phyloP scores from a whole-genome alignment of 1,139 yeast genomes.

The Wickerhamomyces sp. region DNA sequence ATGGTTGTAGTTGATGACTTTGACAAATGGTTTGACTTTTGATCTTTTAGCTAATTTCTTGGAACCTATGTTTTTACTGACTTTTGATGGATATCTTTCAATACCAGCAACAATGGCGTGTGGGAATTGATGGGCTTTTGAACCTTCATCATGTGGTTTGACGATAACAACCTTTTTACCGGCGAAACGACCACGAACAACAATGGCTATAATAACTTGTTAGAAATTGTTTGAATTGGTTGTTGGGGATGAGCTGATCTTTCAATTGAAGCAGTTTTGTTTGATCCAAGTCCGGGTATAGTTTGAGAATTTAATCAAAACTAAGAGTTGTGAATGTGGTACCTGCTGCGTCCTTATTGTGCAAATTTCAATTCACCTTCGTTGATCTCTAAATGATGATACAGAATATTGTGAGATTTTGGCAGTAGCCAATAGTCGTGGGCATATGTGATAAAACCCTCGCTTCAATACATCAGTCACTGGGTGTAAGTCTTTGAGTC shows the following conservation, averaged over 20 bases:
- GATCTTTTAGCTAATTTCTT: slow-evolving; percentile 97
- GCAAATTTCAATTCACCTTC: too few species aligned
- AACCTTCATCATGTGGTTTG: slow-evolving; percentile 97
- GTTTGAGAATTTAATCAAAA: too few species aligned
- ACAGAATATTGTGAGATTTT: too few species aligned
- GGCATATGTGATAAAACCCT: too few species aligned
- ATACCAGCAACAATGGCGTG: slow-evolving; percentile 99
- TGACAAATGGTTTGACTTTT: slow-evolving; percentile 97
- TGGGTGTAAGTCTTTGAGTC: too few species aligned
- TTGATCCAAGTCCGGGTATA: too few species aligned
- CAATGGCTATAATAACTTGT: slow-evolving; percentile 62
- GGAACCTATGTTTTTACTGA: slow-evolving; percentile 90
- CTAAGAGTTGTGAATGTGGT: too few species aligned
- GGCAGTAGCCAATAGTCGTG: too few species aligned
- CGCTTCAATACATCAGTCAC: too few species aligned
- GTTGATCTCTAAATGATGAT: too few species aligned
- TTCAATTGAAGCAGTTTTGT: too few species aligned
- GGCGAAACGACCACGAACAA: slow-evolving; percentile 99
- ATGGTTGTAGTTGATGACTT: slow-evolving; percentile 99
- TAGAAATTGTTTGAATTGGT: background rate
- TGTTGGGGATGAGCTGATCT: background rate
- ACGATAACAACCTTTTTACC: slow-evolving; percentile 99
- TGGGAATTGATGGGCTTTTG: slow-evolving; percentile 98
- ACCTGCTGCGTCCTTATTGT: too few species aligned
- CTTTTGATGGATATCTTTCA: slow-evolving; percentile 97